A percentile compares a stretch with the other conserved stretches of the same genome.
These are phyloP conservation scores for Xylaria grammica DNA, from an alignment of 495 filamentous ascomycete genomes.

Conservation along the genomic window DNA sequence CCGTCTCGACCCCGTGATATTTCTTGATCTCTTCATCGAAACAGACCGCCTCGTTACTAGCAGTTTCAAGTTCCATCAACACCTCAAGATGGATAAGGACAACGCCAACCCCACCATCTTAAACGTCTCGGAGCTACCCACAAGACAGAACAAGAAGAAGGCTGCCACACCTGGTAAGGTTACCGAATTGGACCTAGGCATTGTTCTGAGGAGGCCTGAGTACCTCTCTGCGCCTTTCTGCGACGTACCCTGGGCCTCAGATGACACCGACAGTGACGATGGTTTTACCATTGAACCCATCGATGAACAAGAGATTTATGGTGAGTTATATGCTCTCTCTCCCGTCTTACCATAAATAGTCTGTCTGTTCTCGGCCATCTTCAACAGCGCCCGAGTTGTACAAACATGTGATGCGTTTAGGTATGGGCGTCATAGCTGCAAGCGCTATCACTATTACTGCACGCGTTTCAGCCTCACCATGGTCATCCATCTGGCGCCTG, in stretches of 20 bases:
- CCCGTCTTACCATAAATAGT: background rate
- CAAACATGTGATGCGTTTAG: no score
- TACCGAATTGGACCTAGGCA: constrained; percentile 41
- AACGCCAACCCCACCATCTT: constrained; percentile 97
- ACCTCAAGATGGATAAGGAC: constrained; percentile 33
- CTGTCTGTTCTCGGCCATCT: background rate
- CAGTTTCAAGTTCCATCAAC: no score
- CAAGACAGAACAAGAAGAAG: constrained; percentile 61
- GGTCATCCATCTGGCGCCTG: background rate
- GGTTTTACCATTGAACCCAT: constrained; percentile 77
- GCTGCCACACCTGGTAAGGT: constrained; percentile 29
- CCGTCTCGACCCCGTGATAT: no score
- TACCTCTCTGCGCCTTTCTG: constrained; percentile 36
- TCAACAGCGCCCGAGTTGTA: no score
- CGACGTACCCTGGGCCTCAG: constrained; percentile 27
- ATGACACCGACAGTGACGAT: constrained; percentile 52
- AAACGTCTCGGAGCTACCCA: constrained; percentile 88
- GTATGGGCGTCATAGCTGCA: background rate
- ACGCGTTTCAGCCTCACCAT: background rate
- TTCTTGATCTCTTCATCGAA: no score
- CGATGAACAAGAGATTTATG: constrained; percentile 95
- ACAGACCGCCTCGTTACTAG: no score
- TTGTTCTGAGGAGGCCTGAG: constrained; percentile 39
- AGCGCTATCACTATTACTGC: background rate
- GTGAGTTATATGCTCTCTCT: constrained; percentile 51